phyloP scores from a whole-genome alignment of 2,329 filamentous ascomycete species.

The Fusarium beomiforme region DNA sequence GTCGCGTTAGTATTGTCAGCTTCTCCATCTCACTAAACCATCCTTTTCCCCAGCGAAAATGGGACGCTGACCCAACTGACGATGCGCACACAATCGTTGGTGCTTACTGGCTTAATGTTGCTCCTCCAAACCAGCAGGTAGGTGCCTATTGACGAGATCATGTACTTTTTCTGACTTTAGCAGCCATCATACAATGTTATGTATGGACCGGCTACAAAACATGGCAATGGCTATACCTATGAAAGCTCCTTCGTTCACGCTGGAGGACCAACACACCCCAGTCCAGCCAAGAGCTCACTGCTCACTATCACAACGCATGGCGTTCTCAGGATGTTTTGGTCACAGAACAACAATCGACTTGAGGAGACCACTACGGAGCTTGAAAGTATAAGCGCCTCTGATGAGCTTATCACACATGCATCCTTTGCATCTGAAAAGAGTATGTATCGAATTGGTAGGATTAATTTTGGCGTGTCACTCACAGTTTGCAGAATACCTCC shows the following conservation, averaged over 20 bases:
- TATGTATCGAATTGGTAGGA: constrained; percentile 48
- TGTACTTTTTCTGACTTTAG: not conserved
- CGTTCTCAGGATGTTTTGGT: constrained; percentile 78
- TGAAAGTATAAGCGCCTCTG: constrained; percentile 75
- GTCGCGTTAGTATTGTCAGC: constrained; percentile 78
- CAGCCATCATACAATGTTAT: constrained; percentile 56
- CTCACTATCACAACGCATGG: constrained; percentile 81
- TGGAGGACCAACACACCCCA: constrained; percentile 78
- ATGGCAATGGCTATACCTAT: constrained; percentile 73
- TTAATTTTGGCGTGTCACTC: not conserved
- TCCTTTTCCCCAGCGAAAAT: constrained; percentile 69
- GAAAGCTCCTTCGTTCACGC: constrained; percentile 72
- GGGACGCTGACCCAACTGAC: constrained; percentile 74
- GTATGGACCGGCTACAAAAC: constrained; percentile 72
- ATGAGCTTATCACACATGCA: constrained; percentile 83
- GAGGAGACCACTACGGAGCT: constrained; percentile 79
- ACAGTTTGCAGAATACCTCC: constrained; percentile 59
- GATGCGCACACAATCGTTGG: constrained; percentile 84
- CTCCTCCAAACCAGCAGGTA: constrained; percentile 56
- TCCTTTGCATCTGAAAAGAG: constrained; percentile 79
- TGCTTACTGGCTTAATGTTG: constrained; percentile 82
- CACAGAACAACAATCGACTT: constrained; percentile 77
- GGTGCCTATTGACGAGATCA: not conserved
- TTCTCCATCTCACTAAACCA: constrained; percentile 79
- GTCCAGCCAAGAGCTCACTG: constrained; percentile 75